Evolutionary conservation across 78 protist species (phyloP).

Genomic region (Dictyostelium intermedium): DNA sequence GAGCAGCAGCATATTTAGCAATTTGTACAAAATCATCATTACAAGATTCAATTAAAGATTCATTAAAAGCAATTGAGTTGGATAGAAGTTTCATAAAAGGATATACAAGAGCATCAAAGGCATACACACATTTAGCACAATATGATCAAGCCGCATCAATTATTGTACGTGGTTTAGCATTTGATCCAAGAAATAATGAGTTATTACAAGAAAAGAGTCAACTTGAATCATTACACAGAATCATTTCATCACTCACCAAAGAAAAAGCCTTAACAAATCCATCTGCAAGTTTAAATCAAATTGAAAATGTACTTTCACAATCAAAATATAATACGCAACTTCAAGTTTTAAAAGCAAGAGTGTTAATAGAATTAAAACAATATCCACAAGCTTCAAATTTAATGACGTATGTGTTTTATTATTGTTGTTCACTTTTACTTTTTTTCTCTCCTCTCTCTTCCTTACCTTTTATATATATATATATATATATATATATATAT

Average conservation of each 20-base stretch:
- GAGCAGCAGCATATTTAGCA: constrained; percentile 70
- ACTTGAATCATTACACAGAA: neutral
- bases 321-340: constrained; percentile 11
- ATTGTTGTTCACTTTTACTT: too few relatives aligned
- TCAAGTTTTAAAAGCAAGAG: constrained; percentile 20
- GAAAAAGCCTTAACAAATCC: neutral
- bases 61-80: constrained; percentile 26
- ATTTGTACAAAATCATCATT: constrained; percentile 54
- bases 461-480: too few relatives aligned
- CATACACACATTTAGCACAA: constrained; percentile 45
- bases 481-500: too few relatives aligned
- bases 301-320: constrained; percentile 16
- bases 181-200: constrained; percentile 62
- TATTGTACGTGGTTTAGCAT: constrained; percentile 29
- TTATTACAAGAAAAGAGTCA: constrained; percentile 19
- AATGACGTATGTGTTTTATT: constrained; percentile 67
- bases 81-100: constrained; percentile 67
- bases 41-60: constrained; percentile 37
- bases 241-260: neutral
- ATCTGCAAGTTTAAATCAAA: neutral
- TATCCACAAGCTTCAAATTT: constrained; percentile 44
- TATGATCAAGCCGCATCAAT: constrained; percentile 28
- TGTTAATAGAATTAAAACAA: constrained; percentile 49
- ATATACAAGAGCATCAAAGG: constrained; percentile 55
- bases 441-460: too few relatives aligned